A percentile compares a stretch with the other conserved stretches of the same genome.
Conservation (phyloP, 2,329 filamentous ascomycete species). For the Fusarium xylarioides region DNA sequence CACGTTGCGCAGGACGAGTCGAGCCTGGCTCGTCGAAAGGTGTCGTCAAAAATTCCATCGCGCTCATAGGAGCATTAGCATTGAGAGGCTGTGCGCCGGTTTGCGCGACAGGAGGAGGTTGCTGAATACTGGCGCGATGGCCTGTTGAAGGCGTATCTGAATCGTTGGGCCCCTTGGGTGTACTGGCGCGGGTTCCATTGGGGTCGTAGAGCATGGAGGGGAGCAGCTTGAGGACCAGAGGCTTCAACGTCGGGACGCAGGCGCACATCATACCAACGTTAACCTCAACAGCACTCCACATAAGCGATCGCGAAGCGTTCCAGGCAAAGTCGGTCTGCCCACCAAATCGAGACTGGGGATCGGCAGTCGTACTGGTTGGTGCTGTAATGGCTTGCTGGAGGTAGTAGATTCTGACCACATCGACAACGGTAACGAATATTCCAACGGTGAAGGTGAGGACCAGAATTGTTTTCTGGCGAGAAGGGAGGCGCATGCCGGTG, state of each 20-base stretch:
- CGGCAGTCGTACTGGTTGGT: conserved; percentile 49
- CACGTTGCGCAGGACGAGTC: conserved; percentile 12
- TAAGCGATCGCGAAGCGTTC: conserved; percentile 85
- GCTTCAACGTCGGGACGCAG: conserved; percentile 92
- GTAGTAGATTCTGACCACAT: conserved; percentile 90
- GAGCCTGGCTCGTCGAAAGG: conserved; percentile 46
- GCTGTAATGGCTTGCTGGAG: conserved; percentile 75
- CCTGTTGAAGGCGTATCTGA: conserved; percentile 43
- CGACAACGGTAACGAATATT: conserved; percentile 86
- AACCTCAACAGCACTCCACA: conserved; percentile 95
- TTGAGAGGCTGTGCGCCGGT: conserved; percentile 32
- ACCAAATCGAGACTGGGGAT: conserved; percentile 59
- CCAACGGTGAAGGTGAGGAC: conserved; percentile 87
- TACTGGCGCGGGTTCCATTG: conserved; percentile 50
- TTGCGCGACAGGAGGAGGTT: conserved; percentile 37
- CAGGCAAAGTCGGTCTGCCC: conserved; percentile 66
- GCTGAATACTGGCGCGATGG: conserved; percentile 36
- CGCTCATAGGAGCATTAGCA: conserved; percentile 47
- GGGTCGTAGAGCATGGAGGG: conserved; percentile 65
- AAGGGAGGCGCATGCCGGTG: conserved; percentile 84
- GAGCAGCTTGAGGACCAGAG: conserved; percentile 75
- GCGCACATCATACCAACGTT: conserved; percentile 90
- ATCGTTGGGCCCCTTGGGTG: conserved; percentile 44
- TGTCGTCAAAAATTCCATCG: conserved; percentile 59
- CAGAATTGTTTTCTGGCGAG: conserved; percentile 86